Conservation (phyloP, 805 yeast species). For the Clavispora santaluciae region DNA sequence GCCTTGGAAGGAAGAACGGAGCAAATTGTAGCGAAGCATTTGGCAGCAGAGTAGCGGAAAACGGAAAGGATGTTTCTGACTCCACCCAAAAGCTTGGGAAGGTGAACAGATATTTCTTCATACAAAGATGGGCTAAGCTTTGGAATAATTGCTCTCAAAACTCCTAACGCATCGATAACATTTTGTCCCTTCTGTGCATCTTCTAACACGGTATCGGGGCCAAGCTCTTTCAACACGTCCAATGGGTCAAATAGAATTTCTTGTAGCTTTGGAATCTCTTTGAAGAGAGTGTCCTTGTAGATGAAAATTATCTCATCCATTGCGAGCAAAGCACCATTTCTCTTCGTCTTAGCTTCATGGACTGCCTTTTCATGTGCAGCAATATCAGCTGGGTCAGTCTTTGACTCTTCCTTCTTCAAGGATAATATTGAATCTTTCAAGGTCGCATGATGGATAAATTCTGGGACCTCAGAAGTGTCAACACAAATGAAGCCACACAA, state of each 20-base stretch:
- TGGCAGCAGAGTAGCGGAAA: slow-evolving; percentile 84
- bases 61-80: slow-evolving; percentile 74
- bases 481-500: slow-evolving; percentile 91
- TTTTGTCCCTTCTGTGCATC: slow-evolving; percentile 63
- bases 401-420: slow-evolving; percentile 71
- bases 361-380: slow-evolving; percentile 59
- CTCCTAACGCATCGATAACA: slow-evolving; percentile 81
- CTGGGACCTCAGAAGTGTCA: slow-evolving; percentile 95
- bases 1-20: slow-evolving; percentile 62
- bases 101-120: slow-evolving; percentile 41
- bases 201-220: slow-evolving; percentile 24
- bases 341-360: slow-evolving; percentile 70
- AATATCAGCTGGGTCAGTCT: slow-evolving; percentile 55
- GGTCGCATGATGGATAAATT: slow-evolving; percentile 62
- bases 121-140: slow-evolving; percentile 48
- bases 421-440: slow-evolving; percentile 60
- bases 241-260: slow-evolving; percentile 66
- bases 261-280: slow-evolving; percentile 60
- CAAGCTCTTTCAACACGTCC: slow-evolving; percentile 24
- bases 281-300: slow-evolving; percentile 54
- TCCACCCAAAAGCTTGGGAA: slow-evolving; percentile 45
- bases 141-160: slow-evolving; percentile 69
- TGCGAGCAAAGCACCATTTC: slow-evolving; percentile 77
- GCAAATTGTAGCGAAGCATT: slow-evolving; percentile 79
- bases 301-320: slow-evolving; percentile 52